These are phyloP conservation scores for Tilletia walkeri DNA, from an alignment of 1,284 basidiomycete genomes.

Conservation along the genomic window DNA sequence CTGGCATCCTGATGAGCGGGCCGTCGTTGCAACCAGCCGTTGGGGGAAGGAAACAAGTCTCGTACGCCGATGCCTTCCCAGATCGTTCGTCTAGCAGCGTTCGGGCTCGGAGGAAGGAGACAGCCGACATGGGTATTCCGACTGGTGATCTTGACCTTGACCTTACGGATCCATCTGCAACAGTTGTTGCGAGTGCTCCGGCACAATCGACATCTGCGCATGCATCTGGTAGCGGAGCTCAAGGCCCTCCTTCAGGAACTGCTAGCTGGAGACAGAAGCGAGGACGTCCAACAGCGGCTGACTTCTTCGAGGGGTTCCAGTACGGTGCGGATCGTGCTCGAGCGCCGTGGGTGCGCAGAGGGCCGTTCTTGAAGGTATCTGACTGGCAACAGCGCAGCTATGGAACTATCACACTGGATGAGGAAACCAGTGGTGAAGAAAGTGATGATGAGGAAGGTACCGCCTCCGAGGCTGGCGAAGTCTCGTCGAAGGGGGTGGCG, in stretches of 20 bases:
- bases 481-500: background rate
- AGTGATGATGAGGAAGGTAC: background rate
- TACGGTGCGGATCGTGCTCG: background rate
- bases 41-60: constrained; percentile 5
- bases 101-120: background rate
- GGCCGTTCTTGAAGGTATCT: background rate
- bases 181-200: too few species aligned
- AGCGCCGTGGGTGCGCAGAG: background rate
- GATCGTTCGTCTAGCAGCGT: background rate
- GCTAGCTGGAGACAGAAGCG: background rate
- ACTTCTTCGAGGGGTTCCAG: background rate
- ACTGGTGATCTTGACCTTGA: background rate
- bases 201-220: too few species aligned
- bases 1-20: background rate
- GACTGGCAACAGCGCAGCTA: constrained; percentile 3
- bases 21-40: background rate
- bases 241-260: background rate
- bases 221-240: too few species aligned
- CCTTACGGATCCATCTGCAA: background rate
- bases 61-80: constrained; percentile 13
- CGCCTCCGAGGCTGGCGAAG: background rate
- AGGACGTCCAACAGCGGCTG: background rate
- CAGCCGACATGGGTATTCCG: background rate
- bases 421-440: background rate
- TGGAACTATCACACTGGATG: background rate